These are phyloP conservation scores for Lasiodiplodia hormozganensis DNA, from an alignment of 2,329 filamentous ascomycete genomes.

Conservation along the genomic window DNA sequence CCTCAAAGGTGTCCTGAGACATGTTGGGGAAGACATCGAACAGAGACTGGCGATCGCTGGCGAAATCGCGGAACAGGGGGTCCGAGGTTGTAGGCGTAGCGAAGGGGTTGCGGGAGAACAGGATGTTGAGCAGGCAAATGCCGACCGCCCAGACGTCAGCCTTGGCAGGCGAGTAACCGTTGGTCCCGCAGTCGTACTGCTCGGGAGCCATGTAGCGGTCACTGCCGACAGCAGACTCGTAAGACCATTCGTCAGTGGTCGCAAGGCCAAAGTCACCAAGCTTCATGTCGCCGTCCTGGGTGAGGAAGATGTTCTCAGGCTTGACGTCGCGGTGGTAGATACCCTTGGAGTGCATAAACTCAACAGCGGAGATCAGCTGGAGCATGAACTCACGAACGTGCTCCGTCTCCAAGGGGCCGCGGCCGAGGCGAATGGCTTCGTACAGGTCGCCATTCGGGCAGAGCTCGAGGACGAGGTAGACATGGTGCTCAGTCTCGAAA, in stretches of 20 bases:
- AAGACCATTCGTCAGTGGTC: conserved; percentile 87
- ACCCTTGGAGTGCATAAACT: conserved; percentile 88
- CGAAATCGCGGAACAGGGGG: conserved; percentile 90
- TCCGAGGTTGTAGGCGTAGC: conserved; percentile 89
- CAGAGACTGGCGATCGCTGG: conserved; percentile 89
- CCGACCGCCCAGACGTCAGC: conserved; percentile 98
- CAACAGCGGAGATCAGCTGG: conserved; percentile 86
- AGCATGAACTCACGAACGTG: conserved; percentile 98
- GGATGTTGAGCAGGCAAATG: conserved; percentile 92
- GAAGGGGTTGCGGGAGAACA: conserved; percentile 97
- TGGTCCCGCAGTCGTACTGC: conserved; percentile 88
- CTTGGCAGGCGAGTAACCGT: conserved; percentile 89
- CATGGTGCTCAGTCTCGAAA: conserved; percentile 89
- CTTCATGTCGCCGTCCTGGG: conserved; percentile 87
- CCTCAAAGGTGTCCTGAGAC: conserved; percentile 97
- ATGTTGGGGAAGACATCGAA: conserved; percentile 99
- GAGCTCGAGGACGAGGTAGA: conserved; percentile 93
- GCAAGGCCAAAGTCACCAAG: conserved; percentile 95
- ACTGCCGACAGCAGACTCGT: conserved; percentile 92
- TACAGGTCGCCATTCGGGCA: conserved; percentile 96
- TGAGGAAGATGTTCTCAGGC: conserved; percentile 98
- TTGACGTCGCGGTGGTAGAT: conserved; percentile 99
- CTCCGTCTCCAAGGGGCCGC: conserved; percentile 90
- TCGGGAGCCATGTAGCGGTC: conserved; percentile 99
- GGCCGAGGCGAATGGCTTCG: conserved; percentile 89